phyloP scores from a whole-genome alignment of 75 land plant genomes.

The Selaginella tamariscina region DNA sequence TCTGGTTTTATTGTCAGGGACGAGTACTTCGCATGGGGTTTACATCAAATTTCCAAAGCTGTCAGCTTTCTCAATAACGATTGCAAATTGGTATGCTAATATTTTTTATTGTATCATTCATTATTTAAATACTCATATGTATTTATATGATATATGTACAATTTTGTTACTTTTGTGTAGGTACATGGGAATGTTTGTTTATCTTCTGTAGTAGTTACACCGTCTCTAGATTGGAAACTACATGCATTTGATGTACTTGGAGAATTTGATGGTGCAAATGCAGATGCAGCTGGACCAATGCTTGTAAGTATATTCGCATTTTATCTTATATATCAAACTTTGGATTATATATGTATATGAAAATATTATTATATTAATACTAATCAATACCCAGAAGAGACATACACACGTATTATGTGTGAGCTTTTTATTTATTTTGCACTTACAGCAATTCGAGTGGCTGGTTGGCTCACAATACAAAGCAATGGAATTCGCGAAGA shows the following conservation, averaged over 20 bases:
- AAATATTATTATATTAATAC: not conserved
- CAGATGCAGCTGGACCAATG: conserved; percentile 64
- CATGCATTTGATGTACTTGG: conserved; percentile 99
- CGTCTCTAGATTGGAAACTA: conserved; percentile 94
- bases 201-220: conserved; percentile 91
- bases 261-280: conserved; percentile 87
- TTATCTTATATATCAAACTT: too few relatives aligned
- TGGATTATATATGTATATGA: too few relatives aligned
- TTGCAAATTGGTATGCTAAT: conserved; percentile 87
- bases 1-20: conserved; percentile 44
- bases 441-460: conserved; percentile 86
- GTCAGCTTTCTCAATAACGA: conserved; percentile 99
- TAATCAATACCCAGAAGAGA: not conserved
- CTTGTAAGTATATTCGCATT: conserved; percentile 41
- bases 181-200: conserved; percentile 98
- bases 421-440: not conserved
- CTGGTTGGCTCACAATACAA: conserved; percentile 88
- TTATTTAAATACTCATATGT: conserved; percentile 10
- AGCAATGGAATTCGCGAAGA: conserved; percentile 65
- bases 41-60: conserved; percentile 91
- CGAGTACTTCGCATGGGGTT: conserved; percentile 97
- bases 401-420: not conserved
- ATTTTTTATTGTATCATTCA: not conserved
- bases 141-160: not conserved
- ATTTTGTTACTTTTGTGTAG: conserved; percentile 23